phyloP scores from a whole-genome alignment of 1,284 basidiomycete genomes.

The Sporisorium scitamineum region DNA sequence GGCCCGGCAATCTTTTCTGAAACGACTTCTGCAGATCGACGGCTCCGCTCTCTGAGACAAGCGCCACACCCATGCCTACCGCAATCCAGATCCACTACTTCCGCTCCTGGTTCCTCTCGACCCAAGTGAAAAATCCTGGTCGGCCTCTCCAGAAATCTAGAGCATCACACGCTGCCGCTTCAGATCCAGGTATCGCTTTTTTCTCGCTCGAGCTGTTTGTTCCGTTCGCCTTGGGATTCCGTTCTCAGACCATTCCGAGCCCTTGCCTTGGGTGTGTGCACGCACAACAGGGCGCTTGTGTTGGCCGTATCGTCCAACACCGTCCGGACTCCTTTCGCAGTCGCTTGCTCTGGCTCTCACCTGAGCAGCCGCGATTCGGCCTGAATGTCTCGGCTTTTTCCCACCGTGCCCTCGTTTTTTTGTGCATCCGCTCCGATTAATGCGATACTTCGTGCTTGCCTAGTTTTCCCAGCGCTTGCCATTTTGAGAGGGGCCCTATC shows the following conservation, averaged over 20 bases:
- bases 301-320: background rate
- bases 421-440: background rate
- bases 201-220: background rate
- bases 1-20: background rate
- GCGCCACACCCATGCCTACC: conserved; percentile 2
- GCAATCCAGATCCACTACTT: background rate
- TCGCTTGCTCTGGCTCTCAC: background rate
- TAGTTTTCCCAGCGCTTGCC: background rate
- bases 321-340: conserved; percentile 1
- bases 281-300: background rate
- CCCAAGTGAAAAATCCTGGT: background rate
- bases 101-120: background rate
- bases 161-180: background rate
- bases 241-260: background rate
- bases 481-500: background rate
- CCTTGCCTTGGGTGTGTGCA: background rate
- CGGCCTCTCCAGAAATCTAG: background rate
- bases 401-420: conserved; percentile 12
- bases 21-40: background rate
- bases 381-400: conserved; percentile 34
- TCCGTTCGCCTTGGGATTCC: background rate
- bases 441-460: background rate
- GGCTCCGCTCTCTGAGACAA: conserved; percentile 10
- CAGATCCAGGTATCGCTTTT: conserved; percentile 3
- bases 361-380: conserved; percentile 6